phyloP scores from a whole-genome alignment of 225 moss, liverwort and hornwort genomes.

The Lunularia cruciata region DNA sequence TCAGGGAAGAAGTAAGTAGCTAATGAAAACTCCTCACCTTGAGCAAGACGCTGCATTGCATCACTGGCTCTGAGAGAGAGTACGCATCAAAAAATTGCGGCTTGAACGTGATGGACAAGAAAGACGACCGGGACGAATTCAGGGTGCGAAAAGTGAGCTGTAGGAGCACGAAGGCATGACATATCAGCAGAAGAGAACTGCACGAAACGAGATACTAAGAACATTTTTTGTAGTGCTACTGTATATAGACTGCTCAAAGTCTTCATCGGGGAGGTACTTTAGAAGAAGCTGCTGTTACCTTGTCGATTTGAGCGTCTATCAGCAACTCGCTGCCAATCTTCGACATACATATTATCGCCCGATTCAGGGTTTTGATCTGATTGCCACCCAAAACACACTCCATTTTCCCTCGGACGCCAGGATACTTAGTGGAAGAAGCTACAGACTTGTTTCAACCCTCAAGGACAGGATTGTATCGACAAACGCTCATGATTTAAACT shows the following conservation, averaged over 20 bases:
- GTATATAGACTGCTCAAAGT: too few species aligned
- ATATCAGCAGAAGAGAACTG: neutral
- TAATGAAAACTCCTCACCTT: slow-evolving; percentile 51
- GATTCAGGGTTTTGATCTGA: slow-evolving; percentile 47
- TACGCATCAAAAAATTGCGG: slow-evolving; percentile 81
- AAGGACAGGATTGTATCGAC: too few species aligned
- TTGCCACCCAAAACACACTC: slow-evolving; percentile 48
- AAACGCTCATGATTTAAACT: too few species aligned
- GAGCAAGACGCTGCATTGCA: slow-evolving; percentile 78
- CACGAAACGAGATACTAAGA: neutral
- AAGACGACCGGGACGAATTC: slow-evolving; percentile 86
- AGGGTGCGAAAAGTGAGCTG: slow-evolving; percentile 84
- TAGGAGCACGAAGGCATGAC: slow-evolving; percentile 26
- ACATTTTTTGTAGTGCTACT: slow-evolving; percentile 1
- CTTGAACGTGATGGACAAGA: slow-evolving; percentile 80
- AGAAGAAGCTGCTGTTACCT: slow-evolving; percentile 17
- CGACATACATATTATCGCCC: slow-evolving; percentile 44
- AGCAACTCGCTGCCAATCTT: slow-evolving; percentile 46
- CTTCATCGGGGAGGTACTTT: too few species aligned
- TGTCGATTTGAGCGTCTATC: slow-evolving; percentile 45
- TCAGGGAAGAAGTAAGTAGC: neutral
- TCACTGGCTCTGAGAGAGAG: slow-evolving; percentile 51
- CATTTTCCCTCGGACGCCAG: too few species aligned
- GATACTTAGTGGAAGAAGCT: too few species aligned
- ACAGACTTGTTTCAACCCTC: too few species aligned